Evolutionary conservation across 257 asterid species (phyloP).

Genomic region (Solanum sejunctum): DNA sequence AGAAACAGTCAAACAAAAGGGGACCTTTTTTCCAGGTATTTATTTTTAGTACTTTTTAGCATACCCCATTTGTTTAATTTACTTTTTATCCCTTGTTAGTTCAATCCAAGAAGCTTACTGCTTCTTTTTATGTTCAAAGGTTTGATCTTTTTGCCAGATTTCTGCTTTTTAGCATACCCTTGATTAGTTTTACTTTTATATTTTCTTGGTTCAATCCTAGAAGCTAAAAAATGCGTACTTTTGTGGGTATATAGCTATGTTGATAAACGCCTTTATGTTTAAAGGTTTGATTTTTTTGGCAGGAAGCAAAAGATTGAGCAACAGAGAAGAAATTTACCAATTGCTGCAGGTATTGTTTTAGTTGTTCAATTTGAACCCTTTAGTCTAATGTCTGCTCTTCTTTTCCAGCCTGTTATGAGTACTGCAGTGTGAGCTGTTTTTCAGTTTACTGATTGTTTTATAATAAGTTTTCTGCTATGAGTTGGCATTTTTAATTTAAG

Average conservation of each 20-base stretch:
- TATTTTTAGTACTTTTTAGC: neutral
- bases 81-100: neutral
- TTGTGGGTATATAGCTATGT: neutral
- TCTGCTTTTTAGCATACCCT: neutral
- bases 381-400: neutral
- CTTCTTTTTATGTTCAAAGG: neutral
- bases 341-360: slow-evolving; percentile 50
- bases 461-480: neutral
- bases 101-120: neutral
- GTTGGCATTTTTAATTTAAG: neutral
- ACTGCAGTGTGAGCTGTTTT: neutral
- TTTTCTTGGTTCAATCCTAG: neutral
- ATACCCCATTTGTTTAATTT: neutral
- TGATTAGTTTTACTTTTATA: neutral
- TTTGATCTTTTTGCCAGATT: slow-evolving; percentile 21
- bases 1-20: slow-evolving; percentile 21
- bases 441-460: neutral
- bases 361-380: neutral
- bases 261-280: neutral
- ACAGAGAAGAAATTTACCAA: slow-evolving; percentile 65
- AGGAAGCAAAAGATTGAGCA: slow-evolving; percentile 57
- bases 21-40: slow-evolving; percentile 36
- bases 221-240: neutral
- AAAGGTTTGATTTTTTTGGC: slow-evolving; percentile 1
- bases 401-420: neutral